These are phyloP conservation scores for Limnanthes douglasii DNA, from an alignment of 345 rosid species.

Conservation along the genomic window DNA sequence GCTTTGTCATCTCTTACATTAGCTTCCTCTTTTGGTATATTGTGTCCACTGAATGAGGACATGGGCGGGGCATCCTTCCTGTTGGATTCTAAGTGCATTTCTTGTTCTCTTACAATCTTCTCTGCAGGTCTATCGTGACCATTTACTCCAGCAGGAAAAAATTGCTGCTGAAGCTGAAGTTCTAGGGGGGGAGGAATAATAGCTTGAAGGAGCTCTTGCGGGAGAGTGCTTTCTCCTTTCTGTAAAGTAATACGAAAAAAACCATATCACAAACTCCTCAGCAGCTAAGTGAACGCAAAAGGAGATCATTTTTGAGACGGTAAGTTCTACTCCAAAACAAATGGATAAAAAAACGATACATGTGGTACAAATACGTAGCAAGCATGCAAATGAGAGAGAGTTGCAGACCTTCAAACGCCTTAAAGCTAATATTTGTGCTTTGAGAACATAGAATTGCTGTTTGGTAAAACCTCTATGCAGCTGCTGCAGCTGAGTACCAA, in stretches of 20 bases:
- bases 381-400: conserved; percentile 5
- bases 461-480: conserved; percentile 68
- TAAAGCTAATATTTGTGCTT: conserved; percentile 96
- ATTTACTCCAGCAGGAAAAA: conserved; percentile 36
- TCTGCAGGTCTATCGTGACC: conserved; percentile 45
- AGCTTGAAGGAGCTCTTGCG: conserved; percentile 87
- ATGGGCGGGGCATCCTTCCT: conserved; percentile 37
- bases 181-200: conserved; percentile 90
- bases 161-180: conserved; percentile 33
- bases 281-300: too few relatives aligned
- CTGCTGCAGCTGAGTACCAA: conserved; percentile 32
- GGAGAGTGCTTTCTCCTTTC: conserved; percentile 95
- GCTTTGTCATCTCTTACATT: conserved; percentile 37
- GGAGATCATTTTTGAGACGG: too few relatives aligned
- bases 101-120: conserved; percentile 44
- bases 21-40: conserved; percentile 42
- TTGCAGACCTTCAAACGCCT: conserved; percentile 74
- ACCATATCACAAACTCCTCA: too few relatives aligned
- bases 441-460: conserved; percentile 92
- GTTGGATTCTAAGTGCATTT: conserved; percentile 32
- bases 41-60: conserved; percentile 30
- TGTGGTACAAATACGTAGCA: too few relatives aligned
- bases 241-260: conserved; percentile 21
- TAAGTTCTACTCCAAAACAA: too few relatives aligned
- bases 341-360: too few relatives aligned